Evolutionary conservation across 768 basidiomycete genomes (phyloP).

Genomic region (Trametes coccinea): DNA sequence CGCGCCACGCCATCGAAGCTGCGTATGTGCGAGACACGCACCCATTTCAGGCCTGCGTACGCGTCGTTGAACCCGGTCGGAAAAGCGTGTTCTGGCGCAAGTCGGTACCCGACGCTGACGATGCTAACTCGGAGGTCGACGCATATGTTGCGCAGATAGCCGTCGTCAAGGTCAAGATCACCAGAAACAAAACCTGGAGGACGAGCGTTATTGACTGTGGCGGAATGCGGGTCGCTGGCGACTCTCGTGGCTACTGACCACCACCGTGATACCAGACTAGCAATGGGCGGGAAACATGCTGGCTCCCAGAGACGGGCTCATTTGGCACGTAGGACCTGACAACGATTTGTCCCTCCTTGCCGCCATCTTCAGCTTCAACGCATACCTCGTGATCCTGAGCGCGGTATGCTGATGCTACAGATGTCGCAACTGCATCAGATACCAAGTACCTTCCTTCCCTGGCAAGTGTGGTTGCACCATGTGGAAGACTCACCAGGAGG

Average conservation of each 20-base stretch:
- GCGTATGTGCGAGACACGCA: neutral
- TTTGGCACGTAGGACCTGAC: constrained; percentile 1
- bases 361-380: neutral
- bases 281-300: neutral
- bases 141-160: constrained; percentile 14
- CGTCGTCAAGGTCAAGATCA: constrained; percentile 22
- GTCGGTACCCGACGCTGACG: constrained; percentile 10
- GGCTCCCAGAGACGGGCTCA: neutral
- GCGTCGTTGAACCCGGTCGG: constrained; percentile 26
- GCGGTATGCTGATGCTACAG: neutral
- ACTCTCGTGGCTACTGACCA: neutral
- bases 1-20: neutral
- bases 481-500: neutral
- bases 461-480: no score
- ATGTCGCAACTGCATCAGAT: no score
- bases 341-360: neutral
- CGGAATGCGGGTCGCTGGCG: no score
- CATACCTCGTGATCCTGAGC: neutral
- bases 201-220: no score
- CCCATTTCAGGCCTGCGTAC: constrained; percentile 26
- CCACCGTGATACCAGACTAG: constrained; percentile 13
- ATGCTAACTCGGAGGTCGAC: constrained; percentile 3
- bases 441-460: no score
- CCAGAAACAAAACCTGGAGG: constrained; percentile 10
- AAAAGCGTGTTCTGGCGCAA: constrained; percentile 24